Percentiles rank a stretch among this genome's conserved stretches.
Conservation (phyloP, 2,329 filamentous ascomycete species). For the Calonectria fujianensis region DNA sequence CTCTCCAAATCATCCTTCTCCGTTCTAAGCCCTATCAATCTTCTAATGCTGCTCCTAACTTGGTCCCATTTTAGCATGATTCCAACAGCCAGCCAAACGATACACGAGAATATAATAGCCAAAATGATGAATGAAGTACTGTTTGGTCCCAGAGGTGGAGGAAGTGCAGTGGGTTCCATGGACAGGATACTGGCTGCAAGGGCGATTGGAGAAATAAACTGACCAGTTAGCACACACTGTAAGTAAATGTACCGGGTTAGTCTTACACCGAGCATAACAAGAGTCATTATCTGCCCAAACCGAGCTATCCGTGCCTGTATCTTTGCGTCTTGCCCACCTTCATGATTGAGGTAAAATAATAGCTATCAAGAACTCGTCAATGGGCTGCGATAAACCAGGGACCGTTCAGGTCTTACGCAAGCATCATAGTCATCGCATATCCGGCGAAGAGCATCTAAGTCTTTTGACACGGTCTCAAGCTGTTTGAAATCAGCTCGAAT, state of each 20-base stretch:
- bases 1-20: neutral
- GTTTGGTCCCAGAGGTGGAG: neutral
- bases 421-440: slow-evolving; percentile 9
- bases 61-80: neutral
- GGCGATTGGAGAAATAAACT: slow-evolving; percentile 5
- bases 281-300: slow-evolving; percentile 9
- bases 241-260: too few relatives aligned
- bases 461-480: neutral
- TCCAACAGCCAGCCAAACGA: neutral
- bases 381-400: fast-evolving
- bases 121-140: neutral
- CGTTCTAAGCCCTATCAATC: neutral
- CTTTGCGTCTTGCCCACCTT: slow-evolving; percentile 14
- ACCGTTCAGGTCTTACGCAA: neutral
- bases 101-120: neutral
- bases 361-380: neutral
- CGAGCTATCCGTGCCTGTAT: neutral
- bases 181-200: slow-evolving; percentile 1
- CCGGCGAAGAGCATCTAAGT: neutral
- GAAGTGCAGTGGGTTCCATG: neutral
- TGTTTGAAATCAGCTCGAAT: slow-evolving; percentile 6
- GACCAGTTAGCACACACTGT: neutral
- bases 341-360: neutral
- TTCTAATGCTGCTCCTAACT: neutral
- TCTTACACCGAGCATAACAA: slow-evolving; percentile 3